These are phyloP conservation scores for Cytospora paraplurivora DNA, from an alignment of 2,329 filamentous ascomycete genomes.

Conservation along the genomic window DNA sequence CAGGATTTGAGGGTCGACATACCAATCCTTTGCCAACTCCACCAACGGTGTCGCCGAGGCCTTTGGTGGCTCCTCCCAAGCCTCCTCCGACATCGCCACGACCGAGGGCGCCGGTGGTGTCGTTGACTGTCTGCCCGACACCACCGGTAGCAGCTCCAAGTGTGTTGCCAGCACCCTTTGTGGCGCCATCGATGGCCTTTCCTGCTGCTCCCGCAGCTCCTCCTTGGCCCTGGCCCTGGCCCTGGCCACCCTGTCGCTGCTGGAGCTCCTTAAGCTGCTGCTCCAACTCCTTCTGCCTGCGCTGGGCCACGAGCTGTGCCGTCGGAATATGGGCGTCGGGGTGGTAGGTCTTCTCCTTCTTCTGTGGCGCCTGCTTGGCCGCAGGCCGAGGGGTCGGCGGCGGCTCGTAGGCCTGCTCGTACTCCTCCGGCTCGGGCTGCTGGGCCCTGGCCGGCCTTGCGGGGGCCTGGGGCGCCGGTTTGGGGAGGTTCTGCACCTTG, in stretches of 20 bases:
- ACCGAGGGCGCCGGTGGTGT: slow-evolving; percentile 26
- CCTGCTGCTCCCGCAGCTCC: not conserved
- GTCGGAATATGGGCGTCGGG: slow-evolving; percentile 21
- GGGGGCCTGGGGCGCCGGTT: not conserved
- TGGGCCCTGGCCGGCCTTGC: slow-evolving; percentile 7
- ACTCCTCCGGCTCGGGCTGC: slow-evolving; percentile 20
- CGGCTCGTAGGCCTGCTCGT: slow-evolving; percentile 5
- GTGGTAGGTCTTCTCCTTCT: slow-evolving; percentile 27
- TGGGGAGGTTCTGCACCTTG: slow-evolving; percentile 22
- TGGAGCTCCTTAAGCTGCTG: slow-evolving; percentile 15
- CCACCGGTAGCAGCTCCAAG: slow-evolving; percentile 23
- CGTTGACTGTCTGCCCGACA: slow-evolving; percentile 20
- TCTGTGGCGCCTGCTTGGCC: slow-evolving; percentile 16
- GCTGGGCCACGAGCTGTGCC: slow-evolving; percentile 23
- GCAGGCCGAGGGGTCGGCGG: slow-evolving; percentile 12
- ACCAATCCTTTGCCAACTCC: slow-evolving; percentile 27
- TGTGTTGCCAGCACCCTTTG: slow-evolving; percentile 21
- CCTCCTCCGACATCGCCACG: slow-evolving; percentile 25
- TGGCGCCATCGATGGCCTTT: slow-evolving; percentile 25
- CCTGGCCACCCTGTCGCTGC: slow-evolving; percentile 8
- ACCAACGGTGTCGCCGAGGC: slow-evolving; percentile 25
- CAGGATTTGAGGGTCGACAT: not conserved
- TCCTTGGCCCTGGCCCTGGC: slow-evolving; percentile 5
- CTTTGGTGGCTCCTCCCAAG: slow-evolving; percentile 18
- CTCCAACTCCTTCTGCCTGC: slow-evolving; percentile 17